Conservation (phyloP, 352 stramenopile genomes). For the Globisporangium orthogonon region DNA sequence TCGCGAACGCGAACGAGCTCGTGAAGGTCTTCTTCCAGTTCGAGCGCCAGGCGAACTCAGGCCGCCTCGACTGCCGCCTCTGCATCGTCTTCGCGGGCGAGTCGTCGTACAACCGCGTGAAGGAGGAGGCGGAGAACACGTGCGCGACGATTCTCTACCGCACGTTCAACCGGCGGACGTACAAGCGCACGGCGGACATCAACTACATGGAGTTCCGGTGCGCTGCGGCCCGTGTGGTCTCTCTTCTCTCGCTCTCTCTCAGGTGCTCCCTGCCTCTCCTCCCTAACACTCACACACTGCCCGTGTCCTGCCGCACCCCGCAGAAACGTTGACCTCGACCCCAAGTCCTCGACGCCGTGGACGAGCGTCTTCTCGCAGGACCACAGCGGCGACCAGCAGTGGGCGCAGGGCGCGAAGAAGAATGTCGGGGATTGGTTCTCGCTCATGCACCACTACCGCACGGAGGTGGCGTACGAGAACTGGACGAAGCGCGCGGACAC, state of each 20-base stretch:
- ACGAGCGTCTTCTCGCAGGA: conserved; percentile 62
- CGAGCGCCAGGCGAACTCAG: conserved; percentile 46
- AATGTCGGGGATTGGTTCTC: conserved; percentile 84
- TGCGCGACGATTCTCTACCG: conserved; percentile 76
- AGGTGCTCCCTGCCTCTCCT: not conserved
- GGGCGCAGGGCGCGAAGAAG: conserved; percentile 79
- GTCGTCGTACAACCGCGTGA: conserved; percentile 78
- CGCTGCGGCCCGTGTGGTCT: no score
- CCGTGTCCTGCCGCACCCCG: not conserved
- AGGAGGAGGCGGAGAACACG: conserved; percentile 65
- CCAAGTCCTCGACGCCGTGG: conserved; percentile 38
- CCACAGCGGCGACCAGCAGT: conserved; percentile 70
- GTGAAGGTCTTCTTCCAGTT: conserved; percentile 83
- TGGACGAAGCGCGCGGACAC: conserved; percentile 40
- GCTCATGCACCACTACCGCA: conserved; percentile 84
- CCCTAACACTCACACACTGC: no score
- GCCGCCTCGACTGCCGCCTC: conserved; percentile 60
- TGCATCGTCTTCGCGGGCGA: conserved; percentile 80
- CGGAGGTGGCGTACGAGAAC: conserved; percentile 35
- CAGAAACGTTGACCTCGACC: conserved; percentile 60
- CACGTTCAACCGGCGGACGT: conserved; percentile 80
- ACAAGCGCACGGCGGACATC: conserved; percentile 87
- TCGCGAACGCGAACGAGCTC: conserved; percentile 75
- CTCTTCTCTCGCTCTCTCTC: conserved; percentile 6
- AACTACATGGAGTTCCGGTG: conserved; percentile 86